phyloP scores from a whole-genome alignment of 1,284 basidiomycete species.

The Leccinum brunneo-olivaceum region DNA sequence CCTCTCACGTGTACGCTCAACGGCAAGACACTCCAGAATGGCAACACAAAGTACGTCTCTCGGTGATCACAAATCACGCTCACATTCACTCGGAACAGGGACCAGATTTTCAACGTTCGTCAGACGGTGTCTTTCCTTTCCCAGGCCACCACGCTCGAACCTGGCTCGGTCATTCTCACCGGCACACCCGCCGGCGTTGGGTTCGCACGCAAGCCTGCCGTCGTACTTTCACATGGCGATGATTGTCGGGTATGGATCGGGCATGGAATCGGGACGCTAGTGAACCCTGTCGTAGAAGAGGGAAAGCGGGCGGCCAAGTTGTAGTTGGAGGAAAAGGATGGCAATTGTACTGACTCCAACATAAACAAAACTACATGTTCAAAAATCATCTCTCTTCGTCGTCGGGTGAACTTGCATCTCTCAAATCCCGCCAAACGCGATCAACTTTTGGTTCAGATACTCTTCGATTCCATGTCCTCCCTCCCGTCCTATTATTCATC shows the following conservation, averaged over 20 bases:
- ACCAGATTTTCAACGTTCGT: constrained; percentile 68
- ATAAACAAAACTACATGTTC: not conserved
- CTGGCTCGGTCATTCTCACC: constrained; percentile 79
- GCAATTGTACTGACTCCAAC: not conserved
- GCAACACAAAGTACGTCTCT: constrained; percentile 56
- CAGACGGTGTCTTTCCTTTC: constrained; percentile 75
- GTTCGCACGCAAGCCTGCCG: constrained; percentile 62
- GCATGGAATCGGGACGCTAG: constrained; percentile 63
- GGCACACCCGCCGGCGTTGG: constrained; percentile 77
- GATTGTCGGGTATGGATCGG: constrained; percentile 61
- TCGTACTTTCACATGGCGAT: constrained; percentile 75
- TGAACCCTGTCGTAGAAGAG: constrained; percentile 72
- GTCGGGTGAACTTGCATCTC: not conserved
- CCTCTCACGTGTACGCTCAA: constrained; percentile 65
- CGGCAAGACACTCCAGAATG: constrained; percentile 63
- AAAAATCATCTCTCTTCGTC: too few relatives aligned
- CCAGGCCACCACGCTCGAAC: constrained; percentile 78
- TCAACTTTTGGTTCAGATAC: constrained; percentile 76
- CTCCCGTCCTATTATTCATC: constrained; percentile 48
- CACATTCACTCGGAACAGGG: constrained; percentile 33
- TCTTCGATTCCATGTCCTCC: constrained; percentile 81
- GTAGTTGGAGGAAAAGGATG: constrained; percentile 2
- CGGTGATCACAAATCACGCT: not conserved
- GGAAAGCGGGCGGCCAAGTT: constrained; percentile 12
- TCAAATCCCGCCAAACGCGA: constrained; percentile 66